Evolutionary conservation across 441 rosid genomes (phyloP).

Genomic region (Bruguiera hainesii): DNA sequence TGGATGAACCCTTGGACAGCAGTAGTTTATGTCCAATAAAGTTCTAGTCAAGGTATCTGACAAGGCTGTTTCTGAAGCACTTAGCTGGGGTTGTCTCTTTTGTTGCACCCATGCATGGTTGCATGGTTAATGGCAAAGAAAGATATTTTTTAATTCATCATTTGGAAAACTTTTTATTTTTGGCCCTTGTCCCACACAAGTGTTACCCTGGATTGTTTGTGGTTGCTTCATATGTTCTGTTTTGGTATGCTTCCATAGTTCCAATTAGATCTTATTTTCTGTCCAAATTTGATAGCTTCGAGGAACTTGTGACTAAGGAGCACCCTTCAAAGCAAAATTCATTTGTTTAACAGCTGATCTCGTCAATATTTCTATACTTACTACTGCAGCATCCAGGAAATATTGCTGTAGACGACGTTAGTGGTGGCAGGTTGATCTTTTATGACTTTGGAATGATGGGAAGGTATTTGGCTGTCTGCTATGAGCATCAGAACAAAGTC

Average conservation of each 20-base stretch:
- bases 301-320: neutral
- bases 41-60: neutral
- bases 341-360: neutral
- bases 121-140: too few species aligned
- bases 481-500: slow-evolving; percentile 8
- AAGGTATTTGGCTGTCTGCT: slow-evolving; percentile 46
- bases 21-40: neutral
- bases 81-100: neutral
- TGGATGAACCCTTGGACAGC: slow-evolving; percentile 1
- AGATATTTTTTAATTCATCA: too few species aligned
- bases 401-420: slow-evolving; percentile 97
- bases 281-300: neutral
- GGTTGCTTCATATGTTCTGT: too few species aligned
- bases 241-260: too few species aligned
- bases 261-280: neutral
- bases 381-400: slow-evolving; percentile 92
- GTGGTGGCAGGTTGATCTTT: slow-evolving; percentile 94
- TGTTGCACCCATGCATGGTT: too few species aligned
- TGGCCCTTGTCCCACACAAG: too few species aligned
- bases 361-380: slow-evolving; percentile 8
- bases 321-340: neutral
- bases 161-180: too few species aligned
- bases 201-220: neutral
- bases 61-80: neutral
- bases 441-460: slow-evolving; percentile 99